A percentile compares a stretch with the other conserved stretches of the same genome.
phyloP scores from a whole-genome alignment of 2,329 filamentous ascomycete genomes.

The Cladosporium phlei region DNA sequence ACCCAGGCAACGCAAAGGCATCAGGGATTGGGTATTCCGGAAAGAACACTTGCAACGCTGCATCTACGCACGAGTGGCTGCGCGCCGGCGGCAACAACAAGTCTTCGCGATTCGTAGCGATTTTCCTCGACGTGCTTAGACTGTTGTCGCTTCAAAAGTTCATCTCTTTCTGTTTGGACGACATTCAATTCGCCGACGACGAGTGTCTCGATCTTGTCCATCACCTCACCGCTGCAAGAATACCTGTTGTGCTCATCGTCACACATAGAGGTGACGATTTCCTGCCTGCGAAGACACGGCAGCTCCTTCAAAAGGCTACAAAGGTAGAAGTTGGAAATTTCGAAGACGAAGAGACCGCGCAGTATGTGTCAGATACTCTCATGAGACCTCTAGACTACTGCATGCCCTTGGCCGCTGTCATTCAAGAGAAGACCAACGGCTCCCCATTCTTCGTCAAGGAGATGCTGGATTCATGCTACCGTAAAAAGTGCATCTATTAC shows the following conservation, averaged over 20 bases:
- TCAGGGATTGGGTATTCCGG: slow-evolving; percentile 1
- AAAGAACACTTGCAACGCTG: slow-evolving; percentile 28
- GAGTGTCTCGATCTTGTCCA: slow-evolving; percentile 81
- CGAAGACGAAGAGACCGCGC: slow-evolving; percentile 70
- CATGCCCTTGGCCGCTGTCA: slow-evolving; percentile 71
- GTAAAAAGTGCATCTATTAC: slow-evolving; percentile 85
- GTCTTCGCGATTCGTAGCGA: slow-evolving; percentile 74
- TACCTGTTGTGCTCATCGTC: slow-evolving; percentile 77
- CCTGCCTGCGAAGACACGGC: slow-evolving; percentile 34
- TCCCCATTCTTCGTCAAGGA: slow-evolving; percentile 90
- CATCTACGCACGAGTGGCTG: slow-evolving; percentile 42
- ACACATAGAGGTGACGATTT: slow-evolving; percentile 50
- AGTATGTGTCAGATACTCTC: slow-evolving; percentile 78
- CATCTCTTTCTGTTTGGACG: slow-evolving; percentile 83
- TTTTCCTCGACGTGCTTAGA: slow-evolving; percentile 78
- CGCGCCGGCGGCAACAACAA: slow-evolving; percentile 42
- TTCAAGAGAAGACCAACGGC: slow-evolving; percentile 82
- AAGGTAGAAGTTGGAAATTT: slow-evolving; percentile 69
- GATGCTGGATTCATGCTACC: slow-evolving; percentile 81
- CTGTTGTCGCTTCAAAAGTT: slow-evolving; percentile 79
- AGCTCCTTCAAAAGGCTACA: slow-evolving; percentile 48
- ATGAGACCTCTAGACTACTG: slow-evolving; percentile 68
- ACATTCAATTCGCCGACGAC: slow-evolving; percentile 83
- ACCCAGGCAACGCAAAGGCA: neutral
- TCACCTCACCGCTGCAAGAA: slow-evolving; percentile 70